These are phyloP conservation scores for Dionaea muscipula DNA, from an alignment of 179 eudicot genomes.

Conservation along the genomic window DNA sequence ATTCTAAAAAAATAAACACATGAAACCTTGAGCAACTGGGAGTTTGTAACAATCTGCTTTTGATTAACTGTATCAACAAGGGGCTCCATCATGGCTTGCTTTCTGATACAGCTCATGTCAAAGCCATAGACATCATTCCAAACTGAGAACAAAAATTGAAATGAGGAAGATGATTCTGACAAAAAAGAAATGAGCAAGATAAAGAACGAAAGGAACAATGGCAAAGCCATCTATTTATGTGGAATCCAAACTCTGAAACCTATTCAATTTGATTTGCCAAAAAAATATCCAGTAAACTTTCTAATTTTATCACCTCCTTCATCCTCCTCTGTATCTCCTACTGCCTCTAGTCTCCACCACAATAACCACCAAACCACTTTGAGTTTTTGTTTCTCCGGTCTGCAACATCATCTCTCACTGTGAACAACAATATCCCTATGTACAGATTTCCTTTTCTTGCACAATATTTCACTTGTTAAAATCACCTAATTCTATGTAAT, in stretches of 20 bases:
- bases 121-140: slow-evolving; percentile 94
- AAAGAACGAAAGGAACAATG: neutral
- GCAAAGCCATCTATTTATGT: no score
- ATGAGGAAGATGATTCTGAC: slow-evolving; percentile 4
- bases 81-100: slow-evolving; percentile 85
- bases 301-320: no score
- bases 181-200: neutral
- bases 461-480: neutral
- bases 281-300: no score
- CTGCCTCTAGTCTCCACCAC: no score
- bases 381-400: no score
- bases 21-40: slow-evolving; percentile 70
- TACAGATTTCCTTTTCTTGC: no score
- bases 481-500: no score
- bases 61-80: slow-evolving; percentile 88
- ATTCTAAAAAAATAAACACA: neutral
- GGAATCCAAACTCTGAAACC: no score
- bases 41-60: slow-evolving; percentile 88
- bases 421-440: neutral
- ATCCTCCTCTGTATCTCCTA: no score
- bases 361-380: no score
- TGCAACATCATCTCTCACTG: neutral
- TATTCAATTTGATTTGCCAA: no score
- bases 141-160: slow-evolving; percentile 29
- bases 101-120: slow-evolving; percentile 90